A percentile compares a stretch with the other conserved stretches of the same genome.
Evolutionary conservation across 352 stramenopile genomes (phyloP).

Genomic region (Phytophthora sp.): DNA sequence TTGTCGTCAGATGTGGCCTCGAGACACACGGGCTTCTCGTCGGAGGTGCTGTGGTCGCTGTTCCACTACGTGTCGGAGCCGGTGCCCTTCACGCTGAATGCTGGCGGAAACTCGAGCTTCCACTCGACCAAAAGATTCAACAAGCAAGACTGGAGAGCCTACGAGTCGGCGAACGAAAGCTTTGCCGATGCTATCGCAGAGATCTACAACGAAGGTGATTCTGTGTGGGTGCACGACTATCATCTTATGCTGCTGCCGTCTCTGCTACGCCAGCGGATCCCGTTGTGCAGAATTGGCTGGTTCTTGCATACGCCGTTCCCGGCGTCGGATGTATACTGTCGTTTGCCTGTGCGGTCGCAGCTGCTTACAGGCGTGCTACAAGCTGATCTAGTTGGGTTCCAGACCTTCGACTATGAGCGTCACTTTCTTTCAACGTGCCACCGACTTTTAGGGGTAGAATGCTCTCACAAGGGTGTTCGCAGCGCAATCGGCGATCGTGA

Average conservation of each 20-base stretch:
- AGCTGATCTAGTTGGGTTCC: conserved; percentile 86
- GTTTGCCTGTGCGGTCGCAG: conserved; percentile 79
- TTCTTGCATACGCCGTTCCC: conserved; percentile 92
- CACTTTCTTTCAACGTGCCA: conserved; percentile 89
- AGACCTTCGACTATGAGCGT: conserved; percentile 92
- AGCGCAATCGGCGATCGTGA: conserved; percentile 73
- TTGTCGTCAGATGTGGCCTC: conserved; percentile 82
- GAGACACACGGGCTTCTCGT: conserved; percentile 89
- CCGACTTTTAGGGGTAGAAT: conserved; percentile 73
- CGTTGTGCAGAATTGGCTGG: conserved; percentile 81
- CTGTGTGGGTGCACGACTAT: conserved; percentile 92
- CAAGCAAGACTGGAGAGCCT: conserved; percentile 89
- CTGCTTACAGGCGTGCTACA: conserved; percentile 81
- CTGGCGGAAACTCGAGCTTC: conserved; percentile 42
- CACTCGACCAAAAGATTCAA: conserved; percentile 83
- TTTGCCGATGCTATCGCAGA: conserved; percentile 87
- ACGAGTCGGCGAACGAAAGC: conserved; percentile 87
- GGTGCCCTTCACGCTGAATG: conserved; percentile 51
- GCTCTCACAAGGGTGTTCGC: conserved; percentile 77
- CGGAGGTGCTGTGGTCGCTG: conserved; percentile 91
- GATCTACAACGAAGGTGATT: conserved; percentile 89
- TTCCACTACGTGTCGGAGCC: conserved; percentile 91
- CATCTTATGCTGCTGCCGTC: conserved; percentile 91
- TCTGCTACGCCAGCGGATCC: conserved; percentile 79
- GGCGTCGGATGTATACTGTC: conserved; percentile 85